Base-by-base conservation (phyloP, 805 yeast genomes). In the Saccharomycopsis babjevae region DNA sequence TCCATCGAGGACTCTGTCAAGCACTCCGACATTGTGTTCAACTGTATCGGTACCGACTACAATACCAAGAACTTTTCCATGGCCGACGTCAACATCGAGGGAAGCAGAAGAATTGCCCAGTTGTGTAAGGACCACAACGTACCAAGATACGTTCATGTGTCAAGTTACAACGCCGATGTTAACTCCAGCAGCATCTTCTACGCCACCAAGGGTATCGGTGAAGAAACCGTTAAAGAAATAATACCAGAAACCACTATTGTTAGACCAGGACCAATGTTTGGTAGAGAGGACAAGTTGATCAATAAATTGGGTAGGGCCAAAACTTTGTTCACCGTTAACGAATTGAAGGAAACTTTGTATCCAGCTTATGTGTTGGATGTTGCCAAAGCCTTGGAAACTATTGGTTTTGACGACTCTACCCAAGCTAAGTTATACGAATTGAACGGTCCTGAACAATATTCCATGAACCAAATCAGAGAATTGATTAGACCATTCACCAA, bases 61-160 rank as follows among this genome's bases (percentile, higher is more conserved):
- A 76, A 80, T 71, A 88, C 96, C 67, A 89, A 87, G 75, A 88
- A 86, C 77, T 89, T 89, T 76, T 71, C 83, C 60, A 88, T 85
- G 85, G 87, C 89, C 43, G 96, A 89, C 70, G 86, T 88, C 64
- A 87, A 89, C 71, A 85, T 89, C 63, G 96, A 86, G 67, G 84
- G 86, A 40, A 79, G 94, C 38, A 82, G 83, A 70, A 81, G 96
- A 72, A 85, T 89, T 67, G 89, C 92, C 18, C 80, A 82, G 67
- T 88, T 91, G 3, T 81, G 81, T 56, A 82, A 81, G 67, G 86
- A 85, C 64, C 83, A 83, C 63, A 84, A 84, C 43, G 90, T 87
- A 57, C 83, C 93, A 52, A 77, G 96, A 67, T 80, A 81, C 65
- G 77, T 89, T 62, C 96, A 89, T 68, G 91, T 89, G 20, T 88